A percentile compares a stretch with the other conserved stretches of the same genome.
Evolutionary conservation across 176 grass and related monocot genomes (phyloP).

Genomic region (Elymus sibiricus): DNA sequence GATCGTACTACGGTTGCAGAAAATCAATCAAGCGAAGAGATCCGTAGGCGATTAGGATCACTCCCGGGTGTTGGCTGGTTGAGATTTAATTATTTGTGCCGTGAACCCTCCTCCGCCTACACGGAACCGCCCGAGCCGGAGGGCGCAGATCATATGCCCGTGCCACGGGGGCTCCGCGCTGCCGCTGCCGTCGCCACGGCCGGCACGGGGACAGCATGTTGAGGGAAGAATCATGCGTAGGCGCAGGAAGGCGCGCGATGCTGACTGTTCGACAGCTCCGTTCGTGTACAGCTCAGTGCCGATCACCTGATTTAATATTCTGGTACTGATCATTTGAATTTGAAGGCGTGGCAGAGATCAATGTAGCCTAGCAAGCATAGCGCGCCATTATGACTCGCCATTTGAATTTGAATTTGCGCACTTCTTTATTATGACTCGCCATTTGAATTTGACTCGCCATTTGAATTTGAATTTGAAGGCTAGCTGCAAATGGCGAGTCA

Average conservation of each 20-base stretch:
- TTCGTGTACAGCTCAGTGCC: constrained; percentile 11
- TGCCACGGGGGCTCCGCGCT: neutral
- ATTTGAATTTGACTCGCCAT: too few species aligned
- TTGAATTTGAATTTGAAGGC: too few species aligned
- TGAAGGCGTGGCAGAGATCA: constrained; percentile 1
- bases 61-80: neutral
- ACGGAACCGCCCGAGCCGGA: neutral
- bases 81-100: neutral
- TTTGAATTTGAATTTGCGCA: too few species aligned
- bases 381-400: too few species aligned
- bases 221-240: neutral
- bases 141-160: neutral
- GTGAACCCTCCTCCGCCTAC: neutral
- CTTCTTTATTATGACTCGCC: too few species aligned
- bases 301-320: neutral
- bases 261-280: neutral
- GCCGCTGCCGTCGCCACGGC: neutral
- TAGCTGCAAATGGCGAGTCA: neutral
- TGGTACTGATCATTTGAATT: neutral
- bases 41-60: too few species aligned
- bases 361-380: too few species aligned
- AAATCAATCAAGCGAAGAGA: too few species aligned
- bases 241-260: neutral
- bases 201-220: constrained; percentile 34
- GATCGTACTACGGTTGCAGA: neutral